phyloP scores from a whole-genome alignment of 2,329 filamentous ascomycete species.

The Penicillium corylophilum region DNA sequence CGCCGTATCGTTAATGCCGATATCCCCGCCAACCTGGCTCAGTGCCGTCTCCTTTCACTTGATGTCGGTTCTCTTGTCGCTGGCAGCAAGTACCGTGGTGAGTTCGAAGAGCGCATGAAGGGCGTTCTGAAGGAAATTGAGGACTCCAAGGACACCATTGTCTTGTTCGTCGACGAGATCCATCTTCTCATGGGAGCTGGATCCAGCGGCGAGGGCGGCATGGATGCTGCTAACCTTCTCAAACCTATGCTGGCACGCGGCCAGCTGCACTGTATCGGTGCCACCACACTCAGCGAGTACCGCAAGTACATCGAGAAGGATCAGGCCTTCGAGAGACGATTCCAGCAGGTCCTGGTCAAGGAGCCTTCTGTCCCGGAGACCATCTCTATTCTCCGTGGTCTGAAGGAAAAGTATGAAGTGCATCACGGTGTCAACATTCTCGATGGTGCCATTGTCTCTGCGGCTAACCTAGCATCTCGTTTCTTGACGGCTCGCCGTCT shows the following conservation, averaged over 20 bases:
- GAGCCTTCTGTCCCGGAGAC: conserved; percentile 87
- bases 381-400: conserved; percentile 93
- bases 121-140: conserved; percentile 96
- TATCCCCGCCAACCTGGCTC: conserved; percentile 90
- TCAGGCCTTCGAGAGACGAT: conserved; percentile 93
- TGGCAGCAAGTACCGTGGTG: conserved; percentile 96
- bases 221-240: conserved; percentile 96
- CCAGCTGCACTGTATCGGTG: conserved; percentile 96
- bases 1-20: conserved; percentile 95
- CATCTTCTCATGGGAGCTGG: conserved; percentile 98
- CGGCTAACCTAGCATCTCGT: conserved; percentile 86
- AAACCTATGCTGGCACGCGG: conserved; percentile 98
- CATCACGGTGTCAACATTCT: conserved; percentile 97
- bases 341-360: conserved; percentile 97
- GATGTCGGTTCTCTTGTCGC: conserved; percentile 94
- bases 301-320: conserved; percentile 99
- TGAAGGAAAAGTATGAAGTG: conserved; percentile 97
- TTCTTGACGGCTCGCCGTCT: conserved; percentile 89
- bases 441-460: conserved; percentile 86
- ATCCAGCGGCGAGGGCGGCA: conserved; percentile 89
- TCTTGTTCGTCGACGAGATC: conserved; percentile 98
- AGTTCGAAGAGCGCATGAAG: conserved; percentile 99
- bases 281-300: conserved; percentile 92
- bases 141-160: conserved; percentile 91
- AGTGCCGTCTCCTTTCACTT: conserved; percentile 89